These are phyloP conservation scores for Rhizopogon vesiculosus DNA, from an alignment of 768 basidiomycete species.

Conservation along the genomic window DNA sequence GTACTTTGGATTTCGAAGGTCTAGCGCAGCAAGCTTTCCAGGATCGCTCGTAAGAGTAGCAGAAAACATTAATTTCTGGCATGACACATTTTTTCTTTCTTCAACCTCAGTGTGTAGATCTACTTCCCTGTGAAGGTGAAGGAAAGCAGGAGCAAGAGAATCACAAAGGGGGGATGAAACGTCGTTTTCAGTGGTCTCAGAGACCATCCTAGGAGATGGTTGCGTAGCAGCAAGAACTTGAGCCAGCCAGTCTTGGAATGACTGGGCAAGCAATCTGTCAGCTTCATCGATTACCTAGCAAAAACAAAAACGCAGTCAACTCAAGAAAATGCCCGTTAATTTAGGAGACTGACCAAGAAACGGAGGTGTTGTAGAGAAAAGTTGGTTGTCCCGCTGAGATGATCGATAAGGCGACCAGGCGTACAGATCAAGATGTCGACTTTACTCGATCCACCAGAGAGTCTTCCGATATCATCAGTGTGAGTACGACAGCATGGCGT, in stretches of 20 bases:
- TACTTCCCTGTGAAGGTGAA: constrained; percentile 18
- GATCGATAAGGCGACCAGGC: constrained; percentile 93
- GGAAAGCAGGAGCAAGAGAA: constrained; percentile 59
- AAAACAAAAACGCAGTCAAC: not conserved
- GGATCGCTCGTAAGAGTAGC: constrained; percentile 95
- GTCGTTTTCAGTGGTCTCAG: not conserved
- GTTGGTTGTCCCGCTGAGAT: constrained; percentile 80
- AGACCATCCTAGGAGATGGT: constrained; percentile 25
- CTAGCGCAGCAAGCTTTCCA: constrained; percentile 81
- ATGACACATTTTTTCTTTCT: constrained; percentile 59
- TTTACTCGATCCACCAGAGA: constrained; percentile 84
- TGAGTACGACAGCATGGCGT: not conserved
- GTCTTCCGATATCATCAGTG: constrained; percentile 30
- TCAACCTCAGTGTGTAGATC: constrained; percentile 44
- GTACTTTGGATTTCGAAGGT: constrained; percentile 78
- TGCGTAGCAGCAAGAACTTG: constrained; percentile 76
- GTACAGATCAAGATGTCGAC: constrained; percentile 95
- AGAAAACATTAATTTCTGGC: constrained; percentile 94
- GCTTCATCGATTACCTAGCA: constrained; percentile 93
- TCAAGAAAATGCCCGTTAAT: not conserved
- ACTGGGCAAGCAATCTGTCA: constrained; percentile 90
- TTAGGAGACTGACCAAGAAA: constrained; percentile 66
- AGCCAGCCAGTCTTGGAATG: constrained; percentile 93
- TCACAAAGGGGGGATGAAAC: constrained; percentile 20
- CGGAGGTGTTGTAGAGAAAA: constrained; percentile 93